Base-by-base conservation (phyloP, 2,329 filamentous ascomycete species). In the Penicillium decumbens region DNA sequence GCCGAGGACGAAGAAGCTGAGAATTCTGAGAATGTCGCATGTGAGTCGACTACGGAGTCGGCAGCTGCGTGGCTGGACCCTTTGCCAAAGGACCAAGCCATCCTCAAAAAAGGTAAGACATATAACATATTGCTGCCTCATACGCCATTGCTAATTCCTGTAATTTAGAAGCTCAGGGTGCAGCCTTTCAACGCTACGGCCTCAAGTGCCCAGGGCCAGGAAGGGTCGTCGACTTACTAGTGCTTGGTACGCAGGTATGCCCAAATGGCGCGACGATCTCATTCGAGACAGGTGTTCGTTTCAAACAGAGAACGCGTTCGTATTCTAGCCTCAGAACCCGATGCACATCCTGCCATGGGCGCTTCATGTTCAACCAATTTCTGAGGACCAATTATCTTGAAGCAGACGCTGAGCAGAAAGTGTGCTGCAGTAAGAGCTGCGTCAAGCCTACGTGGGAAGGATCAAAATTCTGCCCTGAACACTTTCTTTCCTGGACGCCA, bases 181-280 rank as follows among this genome's bases (percentile, higher is more conserved):
- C 15, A 38, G 13, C 13, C 13, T n/a, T 6, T 5, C 32, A n/a
- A 6, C 12, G 38, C 32, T 35, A 27, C 13, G 29, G 42, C 30
- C 32, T 38, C 13, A 44, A 44, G 23, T 44, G 29, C 13, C 12
- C 12, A 32, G 29, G 29, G 12, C 29, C 29, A 4, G 3, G 12
- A 32, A 32, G 29, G 29, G 29, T 32, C 29, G 29, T 32, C 5
- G 12, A n/a, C 29, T 6, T 32, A 15, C 42, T 44, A 33, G 42
- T 44, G 32, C 32, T 38, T 12, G 29, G 42, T 28, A 29, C 32
- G 23, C 20, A 38, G 42, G 32, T 18, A 6, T 38, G 42, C 32
- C 42, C 42, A 35, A 38, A 44, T 15, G 10, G 23, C 4, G 23
- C 42, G 32, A 44, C 30, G 20, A 44, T 44, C 42, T 44, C 42